Evolutionary conservation across 2,329 filamentous ascomycete species (phyloP), one percentile per base, ranked within the genome.

Genomic region (Macrophomina pseudophaseolina): DNA sequence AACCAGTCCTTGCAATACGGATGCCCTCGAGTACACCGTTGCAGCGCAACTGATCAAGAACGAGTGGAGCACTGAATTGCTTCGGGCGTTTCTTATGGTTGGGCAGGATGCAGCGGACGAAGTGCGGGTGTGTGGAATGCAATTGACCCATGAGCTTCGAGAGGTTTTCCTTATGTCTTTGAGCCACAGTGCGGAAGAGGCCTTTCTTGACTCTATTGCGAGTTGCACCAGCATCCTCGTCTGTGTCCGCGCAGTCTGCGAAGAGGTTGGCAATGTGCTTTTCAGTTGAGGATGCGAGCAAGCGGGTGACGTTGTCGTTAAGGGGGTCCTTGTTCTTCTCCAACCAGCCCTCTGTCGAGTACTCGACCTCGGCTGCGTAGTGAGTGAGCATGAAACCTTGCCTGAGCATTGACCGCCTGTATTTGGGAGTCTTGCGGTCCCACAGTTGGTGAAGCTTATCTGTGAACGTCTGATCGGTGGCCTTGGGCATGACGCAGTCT

Each of bases 1-100:
- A 99, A 30, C 95, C 95, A 5, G 96, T 99, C 53, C 95, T 89
- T 30, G 95, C 95, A 78, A 99, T 99, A 68, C 95, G 88, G 74
- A 99, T 99, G 69, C 95, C 95, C 80, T 99, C 95, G n/a, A 99
- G 85, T 2, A 99, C 95, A 91, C 95, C 95, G 76, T 99, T 99
- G 81, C 95, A 99, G 63, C 95, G 89, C n/a, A 99, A 83, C 77
- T 99, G 96, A 74, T 99, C 95, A 5, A 99, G 85, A 1, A 99
- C 96, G n/a, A 99, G 87, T 2, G 93, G 88, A 3, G 92, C 92
- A 74, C 91, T 92, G 78, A 98, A 93, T 75, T 94, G 91, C 79
- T 99, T 99, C 0, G 95, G 93, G 30, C 90, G 87, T 80, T 99
- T 99, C 80, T 97, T 97, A 83, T 99, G 95, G 75, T 99, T 99